A percentile compares a stretch with the other conserved stretches of the same genome.
Evolutionary conservation across 805 yeast species (phyloP).

Genomic region (Saccharomyces cerevisiae): DNA sequence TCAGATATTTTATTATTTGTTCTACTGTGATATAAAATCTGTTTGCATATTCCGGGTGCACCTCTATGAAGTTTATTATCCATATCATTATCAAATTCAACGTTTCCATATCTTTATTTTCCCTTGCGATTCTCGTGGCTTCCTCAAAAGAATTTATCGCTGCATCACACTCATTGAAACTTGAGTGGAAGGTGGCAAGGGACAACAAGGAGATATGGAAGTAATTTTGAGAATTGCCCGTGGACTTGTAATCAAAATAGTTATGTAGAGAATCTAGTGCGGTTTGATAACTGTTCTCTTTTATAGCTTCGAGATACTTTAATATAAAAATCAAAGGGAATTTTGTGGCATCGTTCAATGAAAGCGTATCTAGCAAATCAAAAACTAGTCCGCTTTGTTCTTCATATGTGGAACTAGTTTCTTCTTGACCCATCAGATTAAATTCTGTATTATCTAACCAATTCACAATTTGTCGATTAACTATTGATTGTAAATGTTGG

Average conservation of each 20-base stretch:
- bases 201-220: slow-evolving; percentile 74
- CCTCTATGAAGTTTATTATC: slow-evolving; percentile 62
- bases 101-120: slow-evolving; percentile 66
- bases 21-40: slow-evolving; percentile 49
- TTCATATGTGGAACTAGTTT: background rate
- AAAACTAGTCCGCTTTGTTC: background rate
- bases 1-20: slow-evolving; percentile 54
- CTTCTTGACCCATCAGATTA: background rate
- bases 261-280: slow-evolving; percentile 47
- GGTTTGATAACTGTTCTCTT: slow-evolving; percentile 19
- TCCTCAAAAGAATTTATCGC: slow-evolving; percentile 78
- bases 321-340: slow-evolving; percentile 24
- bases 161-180: slow-evolving; percentile 55
- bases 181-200: slow-evolving; percentile 62
- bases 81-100: slow-evolving; percentile 65
- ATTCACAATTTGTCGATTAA: slow-evolving; percentile 16
- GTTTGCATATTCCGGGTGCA: slow-evolving; percentile 51
- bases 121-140: slow-evolving; percentile 81
- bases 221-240: slow-evolving; percentile 51
- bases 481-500: slow-evolving; percentile 17
- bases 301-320: slow-evolving; percentile 14
- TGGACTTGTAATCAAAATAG: slow-evolving; percentile 68
- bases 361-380: slow-evolving; percentile 3
- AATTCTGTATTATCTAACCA: background rate
- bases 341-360: slow-evolving; percentile 17